Evolutionary conservation across 2,329 filamentous ascomycete species (phyloP), one percentile per base, ranked within the genome.

Genomic region (Microsporum canis): DNA sequence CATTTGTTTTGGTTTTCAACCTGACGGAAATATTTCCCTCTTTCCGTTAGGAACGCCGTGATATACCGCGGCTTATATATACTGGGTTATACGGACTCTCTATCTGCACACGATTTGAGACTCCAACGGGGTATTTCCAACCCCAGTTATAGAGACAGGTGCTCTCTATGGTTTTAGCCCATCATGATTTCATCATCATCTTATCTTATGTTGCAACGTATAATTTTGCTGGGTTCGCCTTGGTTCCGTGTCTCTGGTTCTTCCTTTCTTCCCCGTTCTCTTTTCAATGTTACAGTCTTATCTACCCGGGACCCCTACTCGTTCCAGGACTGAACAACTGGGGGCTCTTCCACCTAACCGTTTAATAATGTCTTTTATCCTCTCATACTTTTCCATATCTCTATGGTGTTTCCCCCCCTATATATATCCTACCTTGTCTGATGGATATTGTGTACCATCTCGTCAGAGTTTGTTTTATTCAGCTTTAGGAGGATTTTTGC

Each of bases 131-230:
- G n/a, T 7, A 17, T 43, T 43, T 43, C n/a, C 4, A 14, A n/a
- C 14, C 27, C 27, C 31, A 27, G 17, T 31, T 14, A 55, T 31
- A 55, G 14, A 55, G 51, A n/a, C 33, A 55, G 51, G 31, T 36
- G 51, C 31, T 55, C 51, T 55, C 51, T 27, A 55, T 55, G 51
- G n/a, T 55, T 43, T 31, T 36, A 34, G 31, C 51, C 12, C 51
- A 17, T 55, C 51, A 55, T 36, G 33, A 55, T 55, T 36, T 27
- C 17, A 23, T 55, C 31, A 51, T 31, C 17, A 7, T 51, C 31
- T 51, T 55, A 55, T 34, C 51, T 55, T 55, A 55, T 55, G 51
- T 55, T 55, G 51, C 51, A 55, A 55, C 51, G 51, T 55, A 55
- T 55, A 55, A 17, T 55, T 34, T 36, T 34, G 51, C 36, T 33